Evolutionary conservation across 306 rosid genomes (phyloP), one percentile per base, ranked within the genome.

Genomic region (Cicer chorassanicum): DNA sequence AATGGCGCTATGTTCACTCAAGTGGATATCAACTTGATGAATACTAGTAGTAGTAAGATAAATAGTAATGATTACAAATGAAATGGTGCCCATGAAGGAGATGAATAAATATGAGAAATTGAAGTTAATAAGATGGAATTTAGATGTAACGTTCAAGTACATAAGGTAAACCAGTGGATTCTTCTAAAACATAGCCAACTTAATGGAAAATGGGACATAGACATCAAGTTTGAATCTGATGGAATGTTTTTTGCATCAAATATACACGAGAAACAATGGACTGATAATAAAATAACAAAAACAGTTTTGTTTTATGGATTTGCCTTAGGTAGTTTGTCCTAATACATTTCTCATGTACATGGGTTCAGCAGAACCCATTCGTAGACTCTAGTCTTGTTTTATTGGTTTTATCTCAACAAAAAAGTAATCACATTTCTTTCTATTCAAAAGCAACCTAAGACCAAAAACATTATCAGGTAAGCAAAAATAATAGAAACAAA

Each of bases 221-320:
- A 46, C 65, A 48, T 9, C 14, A 48, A 80, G 43, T 79, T 72
- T 54, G 36, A 73, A 43, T 79, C 40, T 54, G 36, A 72, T 10
- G 48, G 64, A 38, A 66, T 49, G 13, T 16, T 62, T 62, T 62
- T 62, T 1, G 7, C 39, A 38, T 38, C 12, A 62, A 63, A 39
- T 40, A 73, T 42, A 55, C 43, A 38, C 2, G 57, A 80, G 49
- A 73, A 73, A 66, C 71, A 67, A 11, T 48, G 15, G 40, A 66
- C 36, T 40, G 15, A 53, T 9, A 29, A 16, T 36, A 63, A 73
- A 74, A 65, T 7, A 13, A 11, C 1, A 21, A 54, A 59, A 63
- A 51, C 14, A 59, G 8, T 49, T 6, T 4, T 16, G 57, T 54
- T 56, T 46, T 24, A 61, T 6, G 54, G 18, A 43, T 59, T 40